Conservation (phyloP, 352 stramenopile genomes). For the Phytophthora quininea region DNA sequence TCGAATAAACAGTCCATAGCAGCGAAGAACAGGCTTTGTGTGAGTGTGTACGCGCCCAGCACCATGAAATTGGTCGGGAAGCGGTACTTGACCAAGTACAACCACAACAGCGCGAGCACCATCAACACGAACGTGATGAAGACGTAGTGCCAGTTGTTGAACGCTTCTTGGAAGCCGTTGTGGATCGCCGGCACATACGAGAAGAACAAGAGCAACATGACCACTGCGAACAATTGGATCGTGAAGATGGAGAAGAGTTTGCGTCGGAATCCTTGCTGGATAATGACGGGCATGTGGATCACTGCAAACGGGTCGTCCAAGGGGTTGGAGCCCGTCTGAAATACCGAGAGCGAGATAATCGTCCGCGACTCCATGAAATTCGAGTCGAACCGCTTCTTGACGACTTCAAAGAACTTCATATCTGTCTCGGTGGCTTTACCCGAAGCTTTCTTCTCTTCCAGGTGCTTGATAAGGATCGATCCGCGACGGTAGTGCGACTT, state of each 20-base stretch:
- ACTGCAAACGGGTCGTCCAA: conserved; percentile 77
- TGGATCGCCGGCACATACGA: conserved; percentile 38
- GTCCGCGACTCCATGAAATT: conserved; percentile 77
- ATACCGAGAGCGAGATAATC: conserved; percentile 80
- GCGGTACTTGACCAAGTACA: conserved; percentile 80
- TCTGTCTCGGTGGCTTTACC: conserved; percentile 70
- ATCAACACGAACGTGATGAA: conserved; percentile 58
- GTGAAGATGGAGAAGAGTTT: conserved; percentile 79
- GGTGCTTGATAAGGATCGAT: conserved; percentile 74
- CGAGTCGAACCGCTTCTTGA: conserved; percentile 73
- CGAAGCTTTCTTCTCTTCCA: conserved; percentile 68
- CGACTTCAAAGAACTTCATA: conserved; percentile 83
- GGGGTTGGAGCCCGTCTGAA: conserved; percentile 73
- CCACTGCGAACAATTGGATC: conserved; percentile 64
- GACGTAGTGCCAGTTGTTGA: conserved; percentile 58
- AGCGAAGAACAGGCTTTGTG: conserved; percentile 66
- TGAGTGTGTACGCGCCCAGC: conserved; percentile 58
- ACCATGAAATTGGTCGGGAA: conserved; percentile 79
- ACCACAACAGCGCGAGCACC: conserved; percentile 58
- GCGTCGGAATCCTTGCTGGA: conserved; percentile 72
- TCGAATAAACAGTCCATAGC: conserved; percentile 62
- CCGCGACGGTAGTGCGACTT: conserved; percentile 71
- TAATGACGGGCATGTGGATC: conserved; percentile 70
- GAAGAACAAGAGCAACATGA: conserved; percentile 49
- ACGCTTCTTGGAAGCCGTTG: conserved; percentile 35